Evolutionary conservation across 371 early-diverging fungal genomes (phyloP).

Genomic region (Mucor indicus): DNA sequence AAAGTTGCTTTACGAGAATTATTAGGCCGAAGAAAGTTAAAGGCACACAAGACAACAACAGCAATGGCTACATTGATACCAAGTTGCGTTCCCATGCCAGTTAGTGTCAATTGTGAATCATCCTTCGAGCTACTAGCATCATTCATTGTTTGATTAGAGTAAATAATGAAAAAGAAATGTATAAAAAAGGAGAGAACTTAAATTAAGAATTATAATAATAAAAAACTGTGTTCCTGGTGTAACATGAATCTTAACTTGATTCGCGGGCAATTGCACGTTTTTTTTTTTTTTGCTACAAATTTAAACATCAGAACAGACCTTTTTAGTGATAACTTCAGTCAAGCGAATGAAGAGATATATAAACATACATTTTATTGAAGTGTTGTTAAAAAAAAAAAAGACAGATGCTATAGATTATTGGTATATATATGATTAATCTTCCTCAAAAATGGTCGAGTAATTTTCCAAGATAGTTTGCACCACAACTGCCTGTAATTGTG

Average conservation of each 20-base stretch:
- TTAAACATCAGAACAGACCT: not conserved
- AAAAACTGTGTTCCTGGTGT: too few species aligned
- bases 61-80: conserved; percentile 50
- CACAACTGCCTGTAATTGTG: conserved; percentile 56
- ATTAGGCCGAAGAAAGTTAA: conserved; percentile 47
- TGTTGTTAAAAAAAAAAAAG: too few species aligned
- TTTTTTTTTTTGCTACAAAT: too few species aligned
- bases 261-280: not conserved
- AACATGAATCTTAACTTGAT: not conserved
- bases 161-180: too few species aligned
- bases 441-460: conserved; percentile 56
- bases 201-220: too few species aligned
- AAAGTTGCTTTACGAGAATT: conserved; percentile 38
- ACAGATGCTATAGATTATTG: too few species aligned
- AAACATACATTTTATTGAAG: too few species aligned
- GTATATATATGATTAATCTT: conserved; percentile 16
- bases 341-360: too few species aligned
- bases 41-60: conserved; percentile 40
- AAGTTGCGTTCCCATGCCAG: conserved; percentile 45
- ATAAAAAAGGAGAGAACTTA: too few species aligned
- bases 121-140: not conserved
- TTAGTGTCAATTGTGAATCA: conserved; percentile 22
- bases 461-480: conserved; percentile 60
- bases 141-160: too few species aligned
- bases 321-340: not conserved